Conservation (phyloP, 805 yeast genomes). For the Jamesozyma jinghongensis region DNA sequence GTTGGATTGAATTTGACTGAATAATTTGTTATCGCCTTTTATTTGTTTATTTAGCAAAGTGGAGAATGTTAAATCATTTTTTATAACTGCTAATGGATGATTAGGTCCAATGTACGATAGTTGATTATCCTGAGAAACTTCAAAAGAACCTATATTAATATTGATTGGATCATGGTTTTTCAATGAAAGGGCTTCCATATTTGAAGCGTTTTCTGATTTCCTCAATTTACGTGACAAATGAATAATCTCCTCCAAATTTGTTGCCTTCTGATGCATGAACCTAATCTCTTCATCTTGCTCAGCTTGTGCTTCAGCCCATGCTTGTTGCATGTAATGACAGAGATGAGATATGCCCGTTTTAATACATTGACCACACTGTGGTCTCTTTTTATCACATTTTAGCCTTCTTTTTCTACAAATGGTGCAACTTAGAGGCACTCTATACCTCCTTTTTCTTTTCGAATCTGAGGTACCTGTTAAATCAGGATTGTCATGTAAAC, state of each 20-base stretch:
- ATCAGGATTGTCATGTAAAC: too few relatives aligned
- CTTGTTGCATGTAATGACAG: conserved; percentile 50
- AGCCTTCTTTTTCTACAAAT: conserved; percentile 43
- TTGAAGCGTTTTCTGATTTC: background rate
- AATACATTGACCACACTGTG: conserved; percentile 47
- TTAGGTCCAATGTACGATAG: background rate
- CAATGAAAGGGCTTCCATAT: too few relatives aligned
- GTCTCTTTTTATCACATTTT: conserved; percentile 42
- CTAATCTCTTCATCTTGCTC: background rate
- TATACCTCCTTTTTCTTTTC: conserved; percentile 20
- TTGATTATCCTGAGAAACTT: background rate
- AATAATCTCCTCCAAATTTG: background rate
- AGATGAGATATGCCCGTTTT: conserved; percentile 49
- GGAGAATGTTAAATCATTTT: background rate
- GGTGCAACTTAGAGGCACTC: conserved; percentile 40
- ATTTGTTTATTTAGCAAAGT: background rate
- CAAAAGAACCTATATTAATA: background rate
- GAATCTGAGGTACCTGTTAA: background rate
- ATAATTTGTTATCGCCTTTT: background rate
- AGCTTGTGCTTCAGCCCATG: conserved; percentile 38
- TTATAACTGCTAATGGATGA: background rate
- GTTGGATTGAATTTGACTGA: too few relatives aligned
- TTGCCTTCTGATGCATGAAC: background rate
- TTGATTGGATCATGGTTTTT: too few relatives aligned
- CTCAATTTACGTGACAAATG: background rate